Evolutionary conservation across 768 basidiomycete genomes (phyloP), one percentile per base, ranked within the genome.

Genomic region (Kwoniella dejecticola): DNA sequence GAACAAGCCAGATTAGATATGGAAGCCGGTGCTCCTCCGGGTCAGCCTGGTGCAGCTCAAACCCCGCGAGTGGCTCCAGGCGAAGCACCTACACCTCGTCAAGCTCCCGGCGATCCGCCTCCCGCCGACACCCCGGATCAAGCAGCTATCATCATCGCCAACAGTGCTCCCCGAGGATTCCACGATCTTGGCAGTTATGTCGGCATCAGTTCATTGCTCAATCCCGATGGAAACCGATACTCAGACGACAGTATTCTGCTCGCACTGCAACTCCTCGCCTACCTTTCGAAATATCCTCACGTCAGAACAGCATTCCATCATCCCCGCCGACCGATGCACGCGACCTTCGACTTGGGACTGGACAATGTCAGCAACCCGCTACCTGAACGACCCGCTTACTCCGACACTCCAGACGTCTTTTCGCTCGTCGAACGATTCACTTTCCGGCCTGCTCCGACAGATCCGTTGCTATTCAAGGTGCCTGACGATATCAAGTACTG

Each of bases 221-320:
- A 77, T 52, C 62, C 71, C 42, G 64, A 76, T 40, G 71, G 64
- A 27, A 76, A 78, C 26, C 72, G 70, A 0, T 96, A 94, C 79
- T 85, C 91, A 26, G 93, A 98, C 75, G 95, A 99, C 71, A 94
- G 96, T 64, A 91, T 98, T 0, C 82, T 98, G 1, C 84, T 94
- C 8, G 86, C 88, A 19, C 81, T 99, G 12, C 95, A 99, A 77
- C 86, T 98, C 1, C 84, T 99, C 1, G 96, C 96, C 2, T 98
- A 99, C 75, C 83, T 98, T 17, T 91, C 89, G 81, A 98, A 99
- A 79, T 98, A 99, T 76, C 93, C 96, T 0, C 95, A 98, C 77
- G 95, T 98, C 3, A 83, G 96, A 10, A 88, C 93, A 71, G 91
- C 93, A 5, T 98, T 99, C 75, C 96, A 98, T 77, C 90, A 91